Evolutionary conservation across 495 filamentous ascomycete genomes (phyloP), one percentile per base, ranked within the genome.

Genomic region (Sabuloglossum arenarium): DNA sequence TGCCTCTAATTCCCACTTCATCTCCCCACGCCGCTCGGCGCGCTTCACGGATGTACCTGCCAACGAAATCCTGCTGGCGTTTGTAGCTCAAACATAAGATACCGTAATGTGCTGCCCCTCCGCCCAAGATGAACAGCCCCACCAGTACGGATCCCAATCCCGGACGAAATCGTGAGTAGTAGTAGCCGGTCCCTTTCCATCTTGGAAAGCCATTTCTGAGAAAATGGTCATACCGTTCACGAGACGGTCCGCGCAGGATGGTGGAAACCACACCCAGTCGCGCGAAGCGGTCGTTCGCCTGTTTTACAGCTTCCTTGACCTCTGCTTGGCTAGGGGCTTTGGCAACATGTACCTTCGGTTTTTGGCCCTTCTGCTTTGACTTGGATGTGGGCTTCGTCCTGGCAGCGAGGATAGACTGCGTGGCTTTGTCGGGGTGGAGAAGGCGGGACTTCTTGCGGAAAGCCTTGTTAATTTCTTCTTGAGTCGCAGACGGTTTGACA

Each of bases 181-280:
- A 97, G 74, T 97, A 99, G 54, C 89, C 93, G 19, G 91, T 96
- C 32, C 93, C 91, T 67, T 85, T 86, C 91, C 93, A 98, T 51
- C 77, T 80, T 11, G 91, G 91, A 69, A 99, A 99, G 23, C 91
- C 91, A 69, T 96, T 86, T 62, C 73, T 75, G 55, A 99, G 71
- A 72, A 99, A 99, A 67, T 95, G 80, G 67, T 99, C 89, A 67
- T 99, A 99, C 54, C 93, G 84, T 62, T 85, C 86, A 43, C 93
- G 78, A 23, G 71, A 71, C 1, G 79, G 71, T 1, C 90, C 88
- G 55, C 84, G 81, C 23, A 99, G 79, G 62, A 99, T 82, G 60
- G 85, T 82, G 59, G 82, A 79, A 37, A 96, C 80, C 62, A 89
- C 77, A 61, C 83, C 82, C 24, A 97, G 73, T 24, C 88, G 82